Evolutionary conservation across 192 early-diverging fungal species (phyloP).

Genomic region (Backusella luteola): DNA sequence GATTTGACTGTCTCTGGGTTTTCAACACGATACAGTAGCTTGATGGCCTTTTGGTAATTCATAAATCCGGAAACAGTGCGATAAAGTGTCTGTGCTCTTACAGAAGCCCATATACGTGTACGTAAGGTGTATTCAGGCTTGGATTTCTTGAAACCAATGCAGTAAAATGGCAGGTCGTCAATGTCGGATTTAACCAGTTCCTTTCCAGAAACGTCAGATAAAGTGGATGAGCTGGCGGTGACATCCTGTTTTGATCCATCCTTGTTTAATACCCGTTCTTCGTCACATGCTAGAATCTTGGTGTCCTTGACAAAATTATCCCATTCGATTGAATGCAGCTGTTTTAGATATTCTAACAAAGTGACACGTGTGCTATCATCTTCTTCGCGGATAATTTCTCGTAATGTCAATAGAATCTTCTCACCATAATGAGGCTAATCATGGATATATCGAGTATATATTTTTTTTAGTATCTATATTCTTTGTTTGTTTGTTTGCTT

Average conservation of each 20-base stretch:
- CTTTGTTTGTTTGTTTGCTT: not conserved
- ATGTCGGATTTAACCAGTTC: conserved; percentile 64
- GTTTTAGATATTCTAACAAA: conserved; percentile 79
- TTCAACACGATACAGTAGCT: conserved; percentile 75
- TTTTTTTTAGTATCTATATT: not conserved
- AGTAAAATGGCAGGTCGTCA: conserved; percentile 80
- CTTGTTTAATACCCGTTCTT: conserved; percentile 32
- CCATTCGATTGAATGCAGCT: conserved; percentile 79
- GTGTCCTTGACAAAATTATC: conserved; percentile 90
- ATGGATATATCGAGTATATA: not conserved
- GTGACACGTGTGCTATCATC: conserved; percentile 80
- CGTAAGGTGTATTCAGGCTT: conserved; percentile 80
- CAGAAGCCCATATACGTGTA: conserved; percentile 86
- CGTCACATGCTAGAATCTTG: conserved; percentile 74
- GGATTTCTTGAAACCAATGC: conserved; percentile 78
- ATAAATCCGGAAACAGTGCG: conserved; percentile 86
- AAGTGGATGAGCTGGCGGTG: conserved; percentile 20
- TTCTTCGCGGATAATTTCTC: conserved; percentile 83
- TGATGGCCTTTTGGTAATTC: conserved; percentile 86
- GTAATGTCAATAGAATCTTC: conserved; percentile 77
- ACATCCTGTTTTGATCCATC: not conserved
- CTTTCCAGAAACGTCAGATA: conserved; percentile 39
- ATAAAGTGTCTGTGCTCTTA: conserved; percentile 83
- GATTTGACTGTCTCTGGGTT: conserved; percentile 72
- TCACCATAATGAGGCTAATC: conserved; percentile 76